These are phyloP conservation scores for Fusarium euwallaceae DNA, from an alignment of 2,329 filamentous ascomycete species.

Conservation along the genomic window DNA sequence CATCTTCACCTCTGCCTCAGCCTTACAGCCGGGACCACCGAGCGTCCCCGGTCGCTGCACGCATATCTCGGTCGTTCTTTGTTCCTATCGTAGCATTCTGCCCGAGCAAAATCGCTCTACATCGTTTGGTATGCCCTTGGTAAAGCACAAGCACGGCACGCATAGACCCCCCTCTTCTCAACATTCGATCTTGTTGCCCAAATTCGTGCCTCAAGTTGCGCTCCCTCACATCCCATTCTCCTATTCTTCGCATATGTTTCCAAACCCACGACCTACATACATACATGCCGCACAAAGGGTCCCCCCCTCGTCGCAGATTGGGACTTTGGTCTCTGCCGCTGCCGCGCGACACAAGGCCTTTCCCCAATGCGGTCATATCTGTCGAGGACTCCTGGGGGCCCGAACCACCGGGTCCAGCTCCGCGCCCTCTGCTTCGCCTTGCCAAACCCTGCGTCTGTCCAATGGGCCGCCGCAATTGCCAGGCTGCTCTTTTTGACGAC, in stretches of 20 bases:
- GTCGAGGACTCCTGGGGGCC: conserved; percentile 31
- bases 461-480: conserved; percentile 34
- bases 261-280: conserved; percentile 5
- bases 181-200: not conserved
- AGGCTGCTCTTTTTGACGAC: conserved; percentile 35
- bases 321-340: conserved; percentile 32
- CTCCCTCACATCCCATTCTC: not conserved
- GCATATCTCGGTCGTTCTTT: conserved; percentile 1
- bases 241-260: conserved; percentile 1
- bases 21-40: conserved; percentile 38
- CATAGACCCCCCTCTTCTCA: not conserved
- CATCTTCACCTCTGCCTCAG: conserved; percentile 33
- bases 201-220: conserved; percentile 30
- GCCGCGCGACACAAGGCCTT: conserved; percentile 1
- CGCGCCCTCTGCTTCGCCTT: conserved; percentile 26
- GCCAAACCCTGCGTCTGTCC: conserved; percentile 18
- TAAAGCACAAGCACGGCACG: not conserved
- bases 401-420: conserved; percentile 31
- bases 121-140: not conserved
- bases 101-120: not conserved
- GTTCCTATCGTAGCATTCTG: not conserved
- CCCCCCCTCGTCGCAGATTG: conserved; percentile 5
- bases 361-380: conserved; percentile 39
- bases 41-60: conserved; percentile 17
- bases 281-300: conserved; percentile 31